Evolutionary conservation across 768 basidiomycete species (phyloP).

Genomic region (Boletales sp.): DNA sequence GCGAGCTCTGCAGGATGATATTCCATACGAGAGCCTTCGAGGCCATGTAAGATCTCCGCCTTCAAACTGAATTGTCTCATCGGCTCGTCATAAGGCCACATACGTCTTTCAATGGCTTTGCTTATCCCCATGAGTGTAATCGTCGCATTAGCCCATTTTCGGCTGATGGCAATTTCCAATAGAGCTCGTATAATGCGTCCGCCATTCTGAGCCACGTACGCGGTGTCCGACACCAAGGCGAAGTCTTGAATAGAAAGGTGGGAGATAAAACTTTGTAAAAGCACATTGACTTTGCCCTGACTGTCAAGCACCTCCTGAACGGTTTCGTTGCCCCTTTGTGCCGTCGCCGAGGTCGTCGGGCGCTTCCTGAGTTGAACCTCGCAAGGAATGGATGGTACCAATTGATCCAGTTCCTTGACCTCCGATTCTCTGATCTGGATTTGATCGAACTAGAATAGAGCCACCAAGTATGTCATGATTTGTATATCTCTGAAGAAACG

Average conservation of each 20-base stretch:
- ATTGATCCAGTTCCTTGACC: conserved; percentile 68
- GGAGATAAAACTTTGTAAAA: conserved; percentile 90
- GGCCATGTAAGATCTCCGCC: conserved; percentile 69
- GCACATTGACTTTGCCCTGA: conserved; percentile 89
- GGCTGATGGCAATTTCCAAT: conserved; percentile 90
- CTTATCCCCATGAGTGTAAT: conserved; percentile 83
- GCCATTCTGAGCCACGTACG: conserved; percentile 92
- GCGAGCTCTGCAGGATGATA: conserved; percentile 72
- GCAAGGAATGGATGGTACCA: conserved; percentile 73
- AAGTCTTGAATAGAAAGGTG: conserved; percentile 83
- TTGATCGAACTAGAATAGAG: conserved; percentile 73
- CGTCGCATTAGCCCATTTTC: conserved; percentile 84
- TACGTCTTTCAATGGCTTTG: conserved; percentile 86
- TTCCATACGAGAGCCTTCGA: conserved; percentile 81
- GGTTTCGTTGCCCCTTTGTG: conserved; percentile 49
- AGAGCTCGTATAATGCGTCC: conserved; percentile 93
- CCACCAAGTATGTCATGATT: neutral
- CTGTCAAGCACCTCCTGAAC: conserved; percentile 33
- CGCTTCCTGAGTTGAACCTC: conserved; percentile 60
- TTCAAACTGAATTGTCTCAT: conserved; percentile 79
- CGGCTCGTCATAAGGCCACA: conserved; percentile 96
- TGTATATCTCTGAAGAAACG: neutral
- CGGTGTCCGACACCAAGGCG: conserved; percentile 91
- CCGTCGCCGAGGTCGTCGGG: no score
- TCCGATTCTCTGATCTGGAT: conserved; percentile 93